These are phyloP conservation scores for Acer negundo DNA, from an alignment of 345 rosid genomes.

Conservation along the genomic window DNA sequence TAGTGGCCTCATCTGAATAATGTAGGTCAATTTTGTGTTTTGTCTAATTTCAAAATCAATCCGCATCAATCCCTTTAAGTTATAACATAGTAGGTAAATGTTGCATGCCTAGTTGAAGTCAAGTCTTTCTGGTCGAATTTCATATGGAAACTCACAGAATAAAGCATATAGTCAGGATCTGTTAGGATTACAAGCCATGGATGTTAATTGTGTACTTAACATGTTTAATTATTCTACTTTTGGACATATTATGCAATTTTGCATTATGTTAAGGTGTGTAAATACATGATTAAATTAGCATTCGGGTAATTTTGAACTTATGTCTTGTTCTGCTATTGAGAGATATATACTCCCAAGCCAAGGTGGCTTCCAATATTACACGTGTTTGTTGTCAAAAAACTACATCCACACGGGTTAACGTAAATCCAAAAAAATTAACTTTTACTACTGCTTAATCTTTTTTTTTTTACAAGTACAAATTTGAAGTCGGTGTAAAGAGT, in stretches of 20 bases:
- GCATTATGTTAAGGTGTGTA: neutral
- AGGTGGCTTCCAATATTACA: neutral
- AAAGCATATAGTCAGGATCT: neutral
- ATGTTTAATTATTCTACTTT: neutral
- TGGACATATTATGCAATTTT: slow-evolving; percentile 4
- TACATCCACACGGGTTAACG: too few species aligned
- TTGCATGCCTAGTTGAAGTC: neutral
- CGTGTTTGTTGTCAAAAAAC: too few species aligned
- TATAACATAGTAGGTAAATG: neutral
- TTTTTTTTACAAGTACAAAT: too few species aligned
- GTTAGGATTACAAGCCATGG: slow-evolving; percentile 6
- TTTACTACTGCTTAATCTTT: too few species aligned
- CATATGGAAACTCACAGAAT: neutral
- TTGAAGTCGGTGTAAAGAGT: too few species aligned
- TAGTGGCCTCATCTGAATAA: neutral
- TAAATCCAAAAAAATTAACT: too few species aligned
- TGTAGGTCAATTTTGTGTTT: neutral
- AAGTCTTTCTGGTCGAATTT: neutral
- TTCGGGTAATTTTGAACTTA: neutral
- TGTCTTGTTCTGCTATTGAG: neutral
- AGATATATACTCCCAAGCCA: neutral
- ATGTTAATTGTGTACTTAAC: neutral
- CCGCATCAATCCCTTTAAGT: neutral
- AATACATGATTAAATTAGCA: neutral
- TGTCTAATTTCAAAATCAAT: neutral